These are phyloP conservation scores for Fusarium mangiferae DNA, from an alignment of 2,329 filamentous ascomycete species.

Conservation along the genomic window DNA sequence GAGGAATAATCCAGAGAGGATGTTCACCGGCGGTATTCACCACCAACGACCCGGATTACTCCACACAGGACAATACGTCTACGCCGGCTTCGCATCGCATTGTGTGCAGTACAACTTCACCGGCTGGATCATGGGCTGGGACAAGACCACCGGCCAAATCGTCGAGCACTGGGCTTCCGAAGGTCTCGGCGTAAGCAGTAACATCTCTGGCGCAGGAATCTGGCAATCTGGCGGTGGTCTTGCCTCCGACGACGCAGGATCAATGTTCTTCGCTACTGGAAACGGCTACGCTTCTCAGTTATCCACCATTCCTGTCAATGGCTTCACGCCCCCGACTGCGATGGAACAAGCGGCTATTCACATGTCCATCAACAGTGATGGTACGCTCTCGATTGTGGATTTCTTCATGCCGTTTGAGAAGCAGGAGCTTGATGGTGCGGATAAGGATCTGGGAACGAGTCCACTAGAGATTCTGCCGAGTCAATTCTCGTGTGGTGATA, in stretches of 20 bases:
- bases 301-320: constrained; percentile 51
- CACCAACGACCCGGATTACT: constrained; percentile 62
- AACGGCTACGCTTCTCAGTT: constrained; percentile 56
- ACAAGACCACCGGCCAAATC: constrained; percentile 53
- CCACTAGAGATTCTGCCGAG: constrained; percentile 56
- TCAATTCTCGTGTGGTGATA: constrained; percentile 55
- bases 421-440: constrained; percentile 58
- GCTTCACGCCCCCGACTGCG: constrained; percentile 52
- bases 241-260: constrained; percentile 52
- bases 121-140: constrained; percentile 61
- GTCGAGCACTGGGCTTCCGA: constrained; percentile 56
- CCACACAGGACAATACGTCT: constrained; percentile 58
- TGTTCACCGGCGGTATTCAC: constrained; percentile 63
- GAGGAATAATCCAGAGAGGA: constrained; percentile 58
- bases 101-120: constrained; percentile 68
- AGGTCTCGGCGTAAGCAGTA: constrained; percentile 51
- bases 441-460: constrained; percentile 61
- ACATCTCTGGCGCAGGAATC: constrained; percentile 56
- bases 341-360: constrained; percentile 59
- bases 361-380: constrained; percentile 54
- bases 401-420: constrained; percentile 68
- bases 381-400: constrained; percentile 57
- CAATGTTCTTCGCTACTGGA: constrained; percentile 53
- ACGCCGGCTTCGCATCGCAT: constrained; percentile 64
- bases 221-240: constrained; percentile 56